phyloP scores from a whole-genome alignment of 2,329 filamentous ascomycete genomes.

The Nothophoma quercina region DNA sequence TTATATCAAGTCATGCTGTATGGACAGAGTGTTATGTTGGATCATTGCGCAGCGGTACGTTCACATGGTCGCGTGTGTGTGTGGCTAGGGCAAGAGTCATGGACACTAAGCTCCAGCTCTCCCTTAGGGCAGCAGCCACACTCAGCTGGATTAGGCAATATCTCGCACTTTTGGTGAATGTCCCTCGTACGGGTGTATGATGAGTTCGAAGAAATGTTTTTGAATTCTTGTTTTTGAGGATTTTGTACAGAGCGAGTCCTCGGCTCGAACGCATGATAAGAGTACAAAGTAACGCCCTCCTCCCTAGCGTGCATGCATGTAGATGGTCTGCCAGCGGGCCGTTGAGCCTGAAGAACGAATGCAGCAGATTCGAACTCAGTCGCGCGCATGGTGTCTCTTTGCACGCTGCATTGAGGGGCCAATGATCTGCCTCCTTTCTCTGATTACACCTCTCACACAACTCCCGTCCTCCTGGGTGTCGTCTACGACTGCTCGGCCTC shows the following conservation, averaged over 20 bases:
- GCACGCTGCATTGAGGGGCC: conserved; percentile 1
- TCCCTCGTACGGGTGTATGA: not conserved
- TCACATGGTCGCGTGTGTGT: conserved; percentile 22
- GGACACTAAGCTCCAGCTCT: conserved; percentile 30
- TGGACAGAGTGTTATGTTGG: conserved; percentile 32
- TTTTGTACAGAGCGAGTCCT: conserved; percentile 45
- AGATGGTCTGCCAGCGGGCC: not conserved
- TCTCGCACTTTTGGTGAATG: conserved; percentile 31
- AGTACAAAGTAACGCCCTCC: conserved; percentile 24
- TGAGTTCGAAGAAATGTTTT: conserved; percentile 9
- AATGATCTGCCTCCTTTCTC: conserved; percentile 1
- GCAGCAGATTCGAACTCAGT: conserved; percentile 11
- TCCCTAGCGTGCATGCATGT: not conserved
- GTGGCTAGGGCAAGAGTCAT: conserved; percentile 36
- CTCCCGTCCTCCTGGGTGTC: not conserved
- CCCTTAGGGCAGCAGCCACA: conserved; percentile 16
- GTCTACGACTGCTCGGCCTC: conserved; percentile 45
- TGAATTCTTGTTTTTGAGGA: conserved; percentile 27
- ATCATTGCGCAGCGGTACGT: conserved; percentile 5
- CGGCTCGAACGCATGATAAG: conserved; percentile 36
- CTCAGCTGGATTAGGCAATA: conserved; percentile 34
- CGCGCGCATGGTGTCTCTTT: not conserved
- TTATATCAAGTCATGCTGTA: conserved; percentile 30
- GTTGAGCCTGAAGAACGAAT: conserved; percentile 10
- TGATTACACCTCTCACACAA: conserved; percentile 14